phyloP scores from a whole-genome alignment of 495 filamentous ascomycete genomes.

The Glonium stellatum region DNA sequence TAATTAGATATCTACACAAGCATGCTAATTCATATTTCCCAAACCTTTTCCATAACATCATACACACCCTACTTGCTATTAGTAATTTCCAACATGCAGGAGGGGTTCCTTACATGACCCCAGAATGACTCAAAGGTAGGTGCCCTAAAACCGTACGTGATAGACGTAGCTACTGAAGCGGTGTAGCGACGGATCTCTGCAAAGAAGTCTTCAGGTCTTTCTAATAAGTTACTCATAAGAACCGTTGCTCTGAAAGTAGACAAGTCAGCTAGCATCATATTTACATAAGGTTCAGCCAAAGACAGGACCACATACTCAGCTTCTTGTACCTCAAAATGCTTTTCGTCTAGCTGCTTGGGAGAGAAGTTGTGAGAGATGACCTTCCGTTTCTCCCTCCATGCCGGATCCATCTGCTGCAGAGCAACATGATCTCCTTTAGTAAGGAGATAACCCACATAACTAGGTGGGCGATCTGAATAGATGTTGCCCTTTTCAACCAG shows the following conservation, averaged over 20 bases:
- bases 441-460: neutral
- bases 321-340: slow-evolving; percentile 1
- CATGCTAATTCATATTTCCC: neutral
- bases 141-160: neutral
- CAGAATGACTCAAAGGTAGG: neutral
- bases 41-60: slow-evolving; percentile 2
- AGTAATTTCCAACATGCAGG: neutral
- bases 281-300: neutral
- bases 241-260: neutral
- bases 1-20: neutral
- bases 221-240: neutral
- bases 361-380: slow-evolving; percentile 3
- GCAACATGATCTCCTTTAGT: slow-evolving; percentile 2
- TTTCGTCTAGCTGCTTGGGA: slow-evolving; percentile 1
- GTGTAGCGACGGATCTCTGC: neutral
- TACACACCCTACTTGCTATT: neutral
- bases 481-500: slow-evolving; percentile 1
- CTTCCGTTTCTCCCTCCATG: slow-evolving; percentile 2
- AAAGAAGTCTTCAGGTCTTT: neutral
- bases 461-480: slow-evolving; percentile 2
- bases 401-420: slow-evolving; percentile 3
- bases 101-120: neutral
- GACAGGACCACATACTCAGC: neutral
- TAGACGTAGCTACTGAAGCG: neutral
- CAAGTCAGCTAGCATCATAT: neutral